Conservation (phyloP, 148 eudicot genomes). For the Chenopodium berlandieri region DNA sequence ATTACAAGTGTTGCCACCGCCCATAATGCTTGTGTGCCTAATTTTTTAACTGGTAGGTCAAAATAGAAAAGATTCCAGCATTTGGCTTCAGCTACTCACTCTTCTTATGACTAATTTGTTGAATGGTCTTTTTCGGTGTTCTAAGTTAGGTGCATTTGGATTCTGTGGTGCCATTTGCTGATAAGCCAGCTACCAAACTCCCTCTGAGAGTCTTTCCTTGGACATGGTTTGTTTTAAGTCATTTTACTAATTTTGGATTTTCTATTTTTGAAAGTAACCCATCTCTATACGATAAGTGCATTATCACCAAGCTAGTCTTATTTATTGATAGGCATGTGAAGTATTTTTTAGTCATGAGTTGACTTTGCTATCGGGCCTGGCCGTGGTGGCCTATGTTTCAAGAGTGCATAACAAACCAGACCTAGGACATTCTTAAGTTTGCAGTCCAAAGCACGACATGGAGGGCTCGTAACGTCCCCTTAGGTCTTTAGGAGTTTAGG, state of each 20-base stretch:
- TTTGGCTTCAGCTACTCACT: background rate
- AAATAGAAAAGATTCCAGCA: background rate
- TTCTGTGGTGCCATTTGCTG: background rate
- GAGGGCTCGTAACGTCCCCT: no score
- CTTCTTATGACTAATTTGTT: conserved; percentile 1
- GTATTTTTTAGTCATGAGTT: background rate
- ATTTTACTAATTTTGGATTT: background rate
- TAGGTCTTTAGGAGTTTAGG: no score
- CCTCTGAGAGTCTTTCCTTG: background rate
- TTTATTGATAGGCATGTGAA: background rate
- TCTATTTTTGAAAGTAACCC: background rate
- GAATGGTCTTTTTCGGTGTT: conserved; percentile 10
- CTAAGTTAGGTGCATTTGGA: conserved; percentile 4
- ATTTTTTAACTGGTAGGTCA: conserved; percentile 10
- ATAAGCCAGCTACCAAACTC: background rate
- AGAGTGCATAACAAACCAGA: background rate
- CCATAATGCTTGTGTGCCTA: conserved; percentile 13
- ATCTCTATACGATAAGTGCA: background rate
- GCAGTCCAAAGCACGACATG: background rate
- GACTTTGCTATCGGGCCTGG: background rate
- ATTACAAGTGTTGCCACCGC: background rate
- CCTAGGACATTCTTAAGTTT: background rate
- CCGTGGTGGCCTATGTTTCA: background rate
- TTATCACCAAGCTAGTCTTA: background rate
- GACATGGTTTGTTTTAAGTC: background rate